Evolutionary conservation across 495 filamentous ascomycete species (phyloP), one percentile per base, ranked within the genome.

Genomic region (Aspergillus indologenus): DNA sequence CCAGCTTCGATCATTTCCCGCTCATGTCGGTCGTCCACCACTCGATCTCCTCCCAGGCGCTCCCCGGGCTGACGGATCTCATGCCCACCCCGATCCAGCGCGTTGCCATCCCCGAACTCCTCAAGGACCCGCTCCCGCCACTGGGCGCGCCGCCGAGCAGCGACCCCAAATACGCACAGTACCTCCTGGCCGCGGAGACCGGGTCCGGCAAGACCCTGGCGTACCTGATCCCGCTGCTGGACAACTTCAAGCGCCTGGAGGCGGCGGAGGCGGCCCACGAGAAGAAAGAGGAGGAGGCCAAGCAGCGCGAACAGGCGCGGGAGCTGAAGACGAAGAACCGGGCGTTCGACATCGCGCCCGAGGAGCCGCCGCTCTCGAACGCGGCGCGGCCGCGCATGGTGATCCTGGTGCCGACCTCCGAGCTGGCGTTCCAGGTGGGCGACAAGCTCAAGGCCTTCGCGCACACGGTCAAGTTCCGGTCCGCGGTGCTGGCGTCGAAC

Each of bases 161-260:
- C 53, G 68, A 72, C 11, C 60, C 70, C 21, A 71, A 77, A n/a
- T 82, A 82, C 61, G 78, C 87, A 57, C 86, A 93, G 61, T 96
- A 89, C 66, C 82, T 98, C 12, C 79, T 98, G 18, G 94, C 95
- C 0, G 94, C 95, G 12, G 94, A 98, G 75, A 98, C 94, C 1
- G 94, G 94, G 11, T 97, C 94, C 2, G 94, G 94, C 54, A 98
- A 98, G 74, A 98, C 94, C 1, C 76, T 98, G 60, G 89, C 94
- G 24, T 98, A 98, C 66, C 72, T 96, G 22, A 67, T 96, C 19
- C 95, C 94, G 0, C 74, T 85, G 18, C 74, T 98, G 40, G 84
- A 98, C 75, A 85, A 88, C 20, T 70, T 98, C 59, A 98, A 98
- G 76, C 77, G 82, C 21, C 83, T 84, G 17, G 94, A 97, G 68